Evolutionary conservation across 2,329 filamentous ascomycete species (phyloP).

Genomic region (Ophiocordyceps sinensis): DNA sequence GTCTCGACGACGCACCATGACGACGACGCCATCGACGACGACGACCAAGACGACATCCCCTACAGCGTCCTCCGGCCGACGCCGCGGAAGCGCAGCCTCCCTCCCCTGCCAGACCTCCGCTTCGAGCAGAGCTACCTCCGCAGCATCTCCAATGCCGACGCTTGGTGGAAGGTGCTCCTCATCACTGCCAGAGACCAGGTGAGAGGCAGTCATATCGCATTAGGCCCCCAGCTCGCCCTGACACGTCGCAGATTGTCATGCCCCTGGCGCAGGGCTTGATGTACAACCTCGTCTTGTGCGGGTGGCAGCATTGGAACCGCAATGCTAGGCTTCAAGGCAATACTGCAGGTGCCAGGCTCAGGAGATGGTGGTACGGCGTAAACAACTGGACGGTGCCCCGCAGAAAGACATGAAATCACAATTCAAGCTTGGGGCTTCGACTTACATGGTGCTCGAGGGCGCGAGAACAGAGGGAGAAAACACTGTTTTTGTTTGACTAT

Average conservation of each 20-base stretch:
- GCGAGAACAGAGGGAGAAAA: too few species aligned
- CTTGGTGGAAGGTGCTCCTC: conserved; percentile 64
- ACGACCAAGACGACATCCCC: conserved; percentile 53
- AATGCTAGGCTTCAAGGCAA: conserved; percentile 63
- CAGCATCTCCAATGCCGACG: conserved; percentile 68
- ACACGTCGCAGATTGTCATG: conserved; percentile 52
- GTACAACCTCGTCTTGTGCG: conserved; percentile 74
- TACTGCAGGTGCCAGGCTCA: conserved; percentile 58
- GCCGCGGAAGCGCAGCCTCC: conserved; percentile 31
- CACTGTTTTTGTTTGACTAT: too few species aligned
- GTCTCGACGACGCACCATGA: conserved; percentile 18
- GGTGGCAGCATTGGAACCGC: conserved; percentile 84
- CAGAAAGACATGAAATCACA: conserved; percentile 22
- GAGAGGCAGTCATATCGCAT: conserved; percentile 5
- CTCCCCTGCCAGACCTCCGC: conserved; percentile 70
- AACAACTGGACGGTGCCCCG: conserved; percentile 74
- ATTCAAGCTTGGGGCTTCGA: too few species aligned
- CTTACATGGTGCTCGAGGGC: too few species aligned
- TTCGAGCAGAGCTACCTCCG: conserved; percentile 98
- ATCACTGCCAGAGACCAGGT: conserved; percentile 88
- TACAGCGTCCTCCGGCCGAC: conserved; percentile 47
- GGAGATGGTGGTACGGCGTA: conserved; percentile 89
- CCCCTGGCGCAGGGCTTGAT: conserved; percentile 75
- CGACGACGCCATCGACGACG: conserved; percentile 17
- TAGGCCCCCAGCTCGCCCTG: neutral